These are phyloP conservation scores for Friedmanniomyces simplex DNA, from an alignment of 495 filamentous ascomycete species.

Conservation along the genomic window DNA sequence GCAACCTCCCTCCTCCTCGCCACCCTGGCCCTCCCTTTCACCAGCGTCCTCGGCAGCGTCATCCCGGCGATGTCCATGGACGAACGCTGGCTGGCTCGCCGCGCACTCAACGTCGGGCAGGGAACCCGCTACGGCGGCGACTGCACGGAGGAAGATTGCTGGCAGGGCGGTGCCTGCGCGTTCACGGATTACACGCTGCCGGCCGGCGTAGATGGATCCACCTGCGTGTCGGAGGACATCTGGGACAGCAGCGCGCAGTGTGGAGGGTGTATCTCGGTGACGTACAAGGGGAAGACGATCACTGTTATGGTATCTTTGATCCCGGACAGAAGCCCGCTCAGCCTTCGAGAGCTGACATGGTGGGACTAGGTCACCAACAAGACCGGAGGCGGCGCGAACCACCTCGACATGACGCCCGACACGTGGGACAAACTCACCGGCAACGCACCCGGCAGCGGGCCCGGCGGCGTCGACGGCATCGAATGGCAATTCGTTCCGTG, in stretches of 20 bases:
- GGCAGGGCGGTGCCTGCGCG: neutral
- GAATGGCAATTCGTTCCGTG: conserved; percentile 3
- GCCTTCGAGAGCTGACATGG: neutral
- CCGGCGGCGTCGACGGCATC: conserved; percentile 1
- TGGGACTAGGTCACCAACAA: neutral
- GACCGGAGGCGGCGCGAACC: conserved; percentile 1
- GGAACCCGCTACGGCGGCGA: neutral
- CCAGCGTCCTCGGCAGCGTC: neutral
- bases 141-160: conserved; percentile 1
- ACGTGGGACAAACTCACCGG: conserved; percentile 4
- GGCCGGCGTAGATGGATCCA: neutral
- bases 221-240: conserved; percentile 1
- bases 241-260: neutral
- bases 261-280: neutral
- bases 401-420: conserved; percentile 3
- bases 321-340: too few species aligned
- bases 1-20: neutral
- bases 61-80: neutral
- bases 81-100: neutral
- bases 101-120: neutral
- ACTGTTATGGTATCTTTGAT: conserved; percentile 2
- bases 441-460: neutral
- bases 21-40: neutral
- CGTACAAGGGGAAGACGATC: conserved; percentile 4
- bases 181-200: neutral